Evolutionary conservation across 1,139 yeast species (phyloP), one percentile per base, ranked within the genome.

Genomic region (Saccharomyces hybrid): DNA sequence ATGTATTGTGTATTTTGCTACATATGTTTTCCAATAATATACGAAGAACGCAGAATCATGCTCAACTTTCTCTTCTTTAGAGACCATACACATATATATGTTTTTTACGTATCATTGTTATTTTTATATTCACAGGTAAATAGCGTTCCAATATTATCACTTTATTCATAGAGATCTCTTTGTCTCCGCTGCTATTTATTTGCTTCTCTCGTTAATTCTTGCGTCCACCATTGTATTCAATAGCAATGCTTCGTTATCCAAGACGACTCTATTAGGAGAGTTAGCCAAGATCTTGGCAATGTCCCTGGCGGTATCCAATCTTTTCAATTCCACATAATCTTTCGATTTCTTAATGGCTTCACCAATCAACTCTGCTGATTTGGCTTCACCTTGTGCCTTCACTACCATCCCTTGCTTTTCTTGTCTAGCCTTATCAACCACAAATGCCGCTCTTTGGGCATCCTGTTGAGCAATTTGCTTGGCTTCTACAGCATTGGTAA

Each of bases 381-480:
- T 85, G 62, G 99, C 99, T 75, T 93, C 99, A 82, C 99, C 99
- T 71, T 89, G 87, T 5, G 98, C 98, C 72, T 87, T 89, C 57
- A 93, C 97, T 62, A 93, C 95, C 76, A 88, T 80, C 71, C 95
- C 96, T 73, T 93, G 97, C 73, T 93, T 93, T 75, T 93, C 99
- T 74, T 95, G 99, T 64, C 88, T 84, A 16, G 99, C 99, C 70
- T 91, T 88, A 73, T 93, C 99, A 54, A 93, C 99, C 52, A 93
- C 78, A 64, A 91, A 95, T 0, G 98, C 97, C 12, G 99, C 98
- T 72, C 96, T 84, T 75, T 93, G 97, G 29, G 99, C 98, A 71
- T 93, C 99, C 76, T 93, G 99, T 74, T 95, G 99, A 38, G 99
- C 99, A 72, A 93, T 93, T 76, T 93, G 99, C 75, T 93, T 93